phyloP scores from a whole-genome alignment of 202 grass and related monocot genomes.

The Hordeum pubiflorum region DNA sequence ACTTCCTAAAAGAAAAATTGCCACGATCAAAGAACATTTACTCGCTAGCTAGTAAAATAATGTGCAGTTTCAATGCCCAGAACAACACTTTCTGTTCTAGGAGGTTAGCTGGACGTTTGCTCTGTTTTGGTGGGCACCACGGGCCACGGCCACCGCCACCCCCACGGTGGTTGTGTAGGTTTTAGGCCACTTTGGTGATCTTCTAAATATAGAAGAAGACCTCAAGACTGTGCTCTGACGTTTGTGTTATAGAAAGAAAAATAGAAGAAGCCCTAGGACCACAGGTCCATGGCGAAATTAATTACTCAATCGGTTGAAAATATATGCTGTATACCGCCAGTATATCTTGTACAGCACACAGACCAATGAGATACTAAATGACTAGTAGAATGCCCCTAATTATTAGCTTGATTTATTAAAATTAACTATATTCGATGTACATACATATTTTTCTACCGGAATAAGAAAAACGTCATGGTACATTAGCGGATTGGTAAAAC shows the following conservation, averaged over 20 bases:
- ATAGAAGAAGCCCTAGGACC: background rate
- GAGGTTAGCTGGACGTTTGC: background rate
- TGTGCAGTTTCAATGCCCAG: background rate
- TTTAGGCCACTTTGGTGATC: background rate
- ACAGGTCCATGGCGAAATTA: background rate
- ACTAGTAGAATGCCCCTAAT: background rate
- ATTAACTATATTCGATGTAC: background rate
- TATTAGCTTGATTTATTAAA: background rate
- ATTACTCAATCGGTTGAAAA: background rate
- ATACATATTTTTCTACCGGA: background rate
- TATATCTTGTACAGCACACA: background rate
- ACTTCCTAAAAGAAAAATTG: background rate
- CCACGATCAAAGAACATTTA: background rate
- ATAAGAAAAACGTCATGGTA: background rate
- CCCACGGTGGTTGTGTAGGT: background rate
- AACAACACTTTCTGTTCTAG: background rate
- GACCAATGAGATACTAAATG: background rate
- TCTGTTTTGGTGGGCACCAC: background rate
- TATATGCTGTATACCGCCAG: background rate
- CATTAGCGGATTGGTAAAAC: background rate
- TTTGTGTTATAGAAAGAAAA: background rate
- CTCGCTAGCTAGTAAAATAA: background rate
- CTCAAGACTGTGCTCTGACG: background rate
- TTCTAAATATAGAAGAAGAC: background rate
- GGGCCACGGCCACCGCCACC: too few relatives aligned